phyloP scores from a whole-genome alignment of 2,329 filamentous ascomycete genomes.

The Sclerotiophoma versabilis region DNA sequence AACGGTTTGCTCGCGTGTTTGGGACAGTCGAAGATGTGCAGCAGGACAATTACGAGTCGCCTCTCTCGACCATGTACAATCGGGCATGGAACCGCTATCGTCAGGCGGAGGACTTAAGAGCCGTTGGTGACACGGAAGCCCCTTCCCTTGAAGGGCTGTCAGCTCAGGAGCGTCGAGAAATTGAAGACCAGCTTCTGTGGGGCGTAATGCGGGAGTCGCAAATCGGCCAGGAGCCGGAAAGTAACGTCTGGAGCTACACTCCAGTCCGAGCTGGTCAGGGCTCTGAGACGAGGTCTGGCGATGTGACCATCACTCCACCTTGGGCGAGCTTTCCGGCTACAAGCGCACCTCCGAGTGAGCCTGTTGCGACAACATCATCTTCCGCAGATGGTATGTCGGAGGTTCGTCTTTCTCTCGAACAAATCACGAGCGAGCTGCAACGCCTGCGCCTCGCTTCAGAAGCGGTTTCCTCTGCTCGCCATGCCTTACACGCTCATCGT shows the following conservation, averaged over 20 bases:
- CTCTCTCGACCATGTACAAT: conserved; percentile 57
- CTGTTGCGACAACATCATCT: conserved; percentile 9
- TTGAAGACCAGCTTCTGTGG: conserved; percentile 45
- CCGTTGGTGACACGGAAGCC: conserved; percentile 28
- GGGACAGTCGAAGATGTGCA: conserved; percentile 57
- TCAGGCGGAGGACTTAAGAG: conserved; percentile 49
- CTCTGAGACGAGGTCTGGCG: not conserved
- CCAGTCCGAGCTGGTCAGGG: conserved; percentile 3
- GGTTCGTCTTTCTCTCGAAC: conserved; percentile 26
- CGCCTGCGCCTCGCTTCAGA: conserved; percentile 28
- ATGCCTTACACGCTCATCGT: conserved; percentile 24
- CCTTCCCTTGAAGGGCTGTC: conserved; percentile 32
- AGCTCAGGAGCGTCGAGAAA: conserved; percentile 35
- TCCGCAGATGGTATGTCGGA: conserved; percentile 13
- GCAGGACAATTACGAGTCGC: conserved; percentile 58
- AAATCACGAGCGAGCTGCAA: conserved; percentile 26
- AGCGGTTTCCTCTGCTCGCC: conserved; percentile 21
- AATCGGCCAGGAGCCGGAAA: conserved; percentile 22
- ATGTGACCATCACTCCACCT: conserved; percentile 16
- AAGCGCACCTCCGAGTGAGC: not conserved
- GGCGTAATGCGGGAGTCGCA: conserved; percentile 42
- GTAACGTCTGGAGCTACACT: conserved; percentile 33
- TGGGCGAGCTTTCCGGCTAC: conserved; percentile 6
- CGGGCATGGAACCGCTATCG: conserved; percentile 54
- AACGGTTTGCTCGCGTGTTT: conserved; percentile 50